Evolutionary conservation across 106 monocot species (phyloP), one percentile per base, ranked within the genome.

Genomic region (Acanthochlamys bracteata): DNA sequence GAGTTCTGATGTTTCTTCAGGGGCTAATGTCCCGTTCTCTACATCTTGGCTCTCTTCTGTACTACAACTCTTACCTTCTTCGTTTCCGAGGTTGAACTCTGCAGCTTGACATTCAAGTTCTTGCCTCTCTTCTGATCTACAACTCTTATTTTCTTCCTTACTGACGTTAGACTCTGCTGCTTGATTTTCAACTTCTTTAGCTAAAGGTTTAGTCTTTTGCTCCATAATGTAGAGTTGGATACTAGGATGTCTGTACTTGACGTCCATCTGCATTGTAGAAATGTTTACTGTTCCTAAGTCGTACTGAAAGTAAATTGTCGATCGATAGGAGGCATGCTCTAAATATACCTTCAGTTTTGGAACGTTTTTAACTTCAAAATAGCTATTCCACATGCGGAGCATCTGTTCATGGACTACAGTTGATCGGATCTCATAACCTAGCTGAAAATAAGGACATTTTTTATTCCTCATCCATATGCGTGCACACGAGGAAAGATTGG

Each of bases 401-500:
- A 96, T 96, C 67, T 80, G 70, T 63, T 88, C 90, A 76, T 96
- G 90, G n/a, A 96, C 90, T 1, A 69, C 59, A 11, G 87, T 96
- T 17, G 90, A 96, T 24, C 96, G 82, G 52, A 96, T 88, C 72
- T 96, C 96, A 58, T 84, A 90, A 65, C 96, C 90, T 75, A 96
- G 47, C 96, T 96, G 75, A 1, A 79, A 43, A 25, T 51, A 66
- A 25, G 20, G 25, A 39, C 0, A 40, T 25, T 62, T 53, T 27
- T 71, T 53, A 60, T 55, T n/a, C n/a, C n/a, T n/a, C n/a, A n/a
- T n/a, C n/a, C n/a, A n/a, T n/a, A n/a, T n/a, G n/a, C n/a, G n/a
- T n/a, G n/a, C n/a, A n/a, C n/a, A n/a, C n/a, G n/a, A n/a, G n/a
- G n/a, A n/a, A n/a, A n/a, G n/a, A n/a, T n/a, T n/a, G n/a, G n/a